phyloP scores from a whole-genome alignment of 2,329 filamentous ascomycete genomes.

The Plenodomus tracheiphilus region DNA sequence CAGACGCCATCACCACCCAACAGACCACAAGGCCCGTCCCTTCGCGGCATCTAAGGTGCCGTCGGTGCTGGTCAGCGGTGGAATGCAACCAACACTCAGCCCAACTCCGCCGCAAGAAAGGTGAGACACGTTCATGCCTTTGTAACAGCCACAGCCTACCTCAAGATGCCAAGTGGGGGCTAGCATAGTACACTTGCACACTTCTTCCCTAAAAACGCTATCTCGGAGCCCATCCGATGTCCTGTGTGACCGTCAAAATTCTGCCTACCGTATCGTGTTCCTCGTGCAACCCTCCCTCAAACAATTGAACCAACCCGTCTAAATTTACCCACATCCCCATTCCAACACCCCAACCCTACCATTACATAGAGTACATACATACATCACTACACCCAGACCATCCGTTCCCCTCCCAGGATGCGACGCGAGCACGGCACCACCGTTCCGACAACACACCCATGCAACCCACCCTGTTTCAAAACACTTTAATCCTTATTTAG shows the following conservation, averaged over 20 bases:
- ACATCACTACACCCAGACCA: conserved; percentile 22
- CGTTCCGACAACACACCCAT: conserved; percentile 9
- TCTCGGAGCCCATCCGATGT: neutral
- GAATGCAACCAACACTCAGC: neutral
- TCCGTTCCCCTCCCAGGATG: conserved; percentile 19
- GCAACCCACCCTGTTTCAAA: conserved; percentile 24
- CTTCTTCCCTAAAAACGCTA: no score
- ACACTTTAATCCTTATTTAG: conserved; percentile 30
- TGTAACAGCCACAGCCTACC: no score
- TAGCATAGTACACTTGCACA: no score
- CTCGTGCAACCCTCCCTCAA: conserved; percentile 2
- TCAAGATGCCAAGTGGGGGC: no score
- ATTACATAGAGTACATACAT: no score
- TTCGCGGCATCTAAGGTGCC: conserved; percentile 2
- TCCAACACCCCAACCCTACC: neutral
- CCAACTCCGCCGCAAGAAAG: conserved; percentile 1
- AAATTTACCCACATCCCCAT: neutral
- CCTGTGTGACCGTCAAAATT: neutral
- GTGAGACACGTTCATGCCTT: neutral
- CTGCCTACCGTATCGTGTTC: neutral
- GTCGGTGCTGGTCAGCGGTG: neutral
- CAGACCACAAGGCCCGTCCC: conserved; percentile 7
- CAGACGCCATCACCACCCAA: conserved; percentile 2
- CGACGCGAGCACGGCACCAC: conserved; percentile 17
- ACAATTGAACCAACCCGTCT: conserved; percentile 4